phyloP scores from a whole-genome alignment of 352 stramenopile species.

The Globisporangium takayamanum region DNA sequence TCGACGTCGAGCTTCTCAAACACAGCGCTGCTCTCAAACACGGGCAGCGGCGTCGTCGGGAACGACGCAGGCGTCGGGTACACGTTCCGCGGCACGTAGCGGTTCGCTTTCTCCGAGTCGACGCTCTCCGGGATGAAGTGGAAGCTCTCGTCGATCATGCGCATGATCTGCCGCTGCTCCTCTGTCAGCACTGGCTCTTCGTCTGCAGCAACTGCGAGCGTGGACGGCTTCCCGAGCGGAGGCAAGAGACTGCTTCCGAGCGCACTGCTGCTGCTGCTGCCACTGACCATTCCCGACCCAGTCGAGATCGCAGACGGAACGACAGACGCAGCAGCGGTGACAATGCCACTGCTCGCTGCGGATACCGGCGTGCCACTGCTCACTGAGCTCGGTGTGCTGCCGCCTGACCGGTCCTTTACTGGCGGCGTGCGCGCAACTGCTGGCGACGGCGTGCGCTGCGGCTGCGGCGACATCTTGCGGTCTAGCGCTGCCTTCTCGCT shows the following conservation, averaged over 20 bases:
- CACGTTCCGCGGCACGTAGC: conserved; percentile 93
- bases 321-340: conserved; percentile 6
- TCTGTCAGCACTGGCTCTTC: conserved; percentile 57
- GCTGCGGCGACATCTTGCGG: conserved; percentile 14
- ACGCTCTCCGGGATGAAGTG: conserved; percentile 85
- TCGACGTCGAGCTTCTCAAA: conserved; percentile 98
- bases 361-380: not conserved
- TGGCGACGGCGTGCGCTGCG: conserved; percentile 12
- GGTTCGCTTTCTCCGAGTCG: conserved; percentile 88
- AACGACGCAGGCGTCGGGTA: conserved; percentile 91
- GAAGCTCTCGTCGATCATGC: conserved; percentile 87
- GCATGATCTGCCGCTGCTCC: conserved; percentile 73
- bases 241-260: conserved; percentile 3
- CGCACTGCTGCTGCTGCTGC: conserved; percentile 7
- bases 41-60: conserved; percentile 78
- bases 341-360: conserved; percentile 5
- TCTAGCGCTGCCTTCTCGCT: conserved; percentile 13
- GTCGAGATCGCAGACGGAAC: not conserved
- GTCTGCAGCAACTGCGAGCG: conserved; percentile 13
- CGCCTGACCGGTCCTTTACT: conserved; percentile 14
- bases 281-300: not conserved
- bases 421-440: conserved; percentile 10
- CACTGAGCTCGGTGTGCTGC: conserved; percentile 13
- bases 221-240: conserved; percentile 6
- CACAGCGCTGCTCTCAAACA: conserved; percentile 92